Base-by-base conservation (phyloP, 2,329 filamentous ascomycete species). In the Orbilia javanica region DNA sequence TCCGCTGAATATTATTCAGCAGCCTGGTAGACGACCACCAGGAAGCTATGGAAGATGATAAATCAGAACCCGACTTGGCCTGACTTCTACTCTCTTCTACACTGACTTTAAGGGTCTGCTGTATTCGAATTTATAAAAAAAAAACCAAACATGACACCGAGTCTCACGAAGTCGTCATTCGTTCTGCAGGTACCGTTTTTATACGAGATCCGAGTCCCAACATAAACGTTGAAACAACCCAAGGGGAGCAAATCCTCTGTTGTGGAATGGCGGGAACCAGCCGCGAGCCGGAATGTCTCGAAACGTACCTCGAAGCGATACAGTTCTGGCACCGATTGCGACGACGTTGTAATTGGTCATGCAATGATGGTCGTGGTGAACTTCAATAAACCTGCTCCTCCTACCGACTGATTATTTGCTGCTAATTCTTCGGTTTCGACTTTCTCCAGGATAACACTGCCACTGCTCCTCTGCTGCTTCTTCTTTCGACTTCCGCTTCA, bases 251-350 rank as follows among this genome's bases (percentile, higher is more conserved):
- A 15, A 5, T 18, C 27, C 44, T 31, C 39, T 52, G 62, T 50
- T 50, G 46, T 67, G 46, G 64, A 42, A 67, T 62, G 53, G 44
- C 55, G 67, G 60, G 68, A 62, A 42, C 39, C 46, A 57, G 42
- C 52, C 44, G 48, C 42, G 68, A 72, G 42, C 25, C 60, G 68
- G 63, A 72, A 53, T 36, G 31, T 64, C 39, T 50, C 34, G 62
- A 73, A 73, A 77, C 73, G 60, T 77, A 77, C 73, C 73, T 77
- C 73, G 65, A 66, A 66, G 52, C 52, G 63, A 74, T 74, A 27
- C 55, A 65, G 68, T 77, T 70, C 66, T 66, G 29, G 50, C 52
- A 39, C 67, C 67, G 67, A 77, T 22, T 70, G 73, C 73, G 66
- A 77, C 66, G 73, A 71, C 60, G 44, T 42, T 55, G 46, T 46